Evolutionary conservation across 2,329 filamentous ascomycete genomes (phyloP).

Genomic region (Saccharata proteae): DNA sequence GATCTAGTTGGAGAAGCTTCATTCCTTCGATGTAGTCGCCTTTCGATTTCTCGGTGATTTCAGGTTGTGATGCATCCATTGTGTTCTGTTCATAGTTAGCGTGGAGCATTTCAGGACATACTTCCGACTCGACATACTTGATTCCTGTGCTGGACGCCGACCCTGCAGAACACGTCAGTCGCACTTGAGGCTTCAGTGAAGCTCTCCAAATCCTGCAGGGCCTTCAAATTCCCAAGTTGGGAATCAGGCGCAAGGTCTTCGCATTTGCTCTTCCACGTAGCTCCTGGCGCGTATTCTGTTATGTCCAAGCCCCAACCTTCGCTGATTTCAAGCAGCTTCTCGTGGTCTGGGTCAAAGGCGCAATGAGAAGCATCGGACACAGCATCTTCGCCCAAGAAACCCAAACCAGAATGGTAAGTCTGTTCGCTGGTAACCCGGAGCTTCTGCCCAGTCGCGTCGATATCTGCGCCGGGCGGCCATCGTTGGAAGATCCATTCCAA

Average conservation of each 20-base stretch:
- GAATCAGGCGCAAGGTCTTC: too few relatives aligned
- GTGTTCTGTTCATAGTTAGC: background rate
- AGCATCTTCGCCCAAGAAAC: conserved; percentile 55
- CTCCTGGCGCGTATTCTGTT: conserved; percentile 37
- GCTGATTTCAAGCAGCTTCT: conserved; percentile 53
- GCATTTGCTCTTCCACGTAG: conserved; percentile 10
- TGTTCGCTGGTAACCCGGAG: conserved; percentile 70
- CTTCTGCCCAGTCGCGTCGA: conserved; percentile 53
- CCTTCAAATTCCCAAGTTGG: conserved; percentile 24
- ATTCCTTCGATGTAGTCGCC: conserved; percentile 43
- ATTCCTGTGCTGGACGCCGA: conserved; percentile 25
- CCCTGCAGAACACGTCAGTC: conserved; percentile 46
- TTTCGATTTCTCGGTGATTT: conserved; percentile 41
- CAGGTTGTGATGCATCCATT: conserved; percentile 53
- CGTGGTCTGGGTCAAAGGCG: conserved; percentile 42
- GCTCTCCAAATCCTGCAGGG: conserved; percentile 16
- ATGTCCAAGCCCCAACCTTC: conserved; percentile 44
- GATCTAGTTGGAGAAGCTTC: conserved; percentile 41
- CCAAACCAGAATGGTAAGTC: conserved; percentile 71
- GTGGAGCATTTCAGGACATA: background rate
- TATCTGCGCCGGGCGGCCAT: conserved; percentile 60
- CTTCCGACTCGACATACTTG: background rate
- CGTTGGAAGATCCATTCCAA: conserved; percentile 79
- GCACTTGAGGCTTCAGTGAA: conserved; percentile 49
- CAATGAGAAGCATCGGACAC: conserved; percentile 26